Base-by-base conservation (phyloP, 2,329 filamentous ascomycete species). In the Fusarium lyarnte region DNA sequence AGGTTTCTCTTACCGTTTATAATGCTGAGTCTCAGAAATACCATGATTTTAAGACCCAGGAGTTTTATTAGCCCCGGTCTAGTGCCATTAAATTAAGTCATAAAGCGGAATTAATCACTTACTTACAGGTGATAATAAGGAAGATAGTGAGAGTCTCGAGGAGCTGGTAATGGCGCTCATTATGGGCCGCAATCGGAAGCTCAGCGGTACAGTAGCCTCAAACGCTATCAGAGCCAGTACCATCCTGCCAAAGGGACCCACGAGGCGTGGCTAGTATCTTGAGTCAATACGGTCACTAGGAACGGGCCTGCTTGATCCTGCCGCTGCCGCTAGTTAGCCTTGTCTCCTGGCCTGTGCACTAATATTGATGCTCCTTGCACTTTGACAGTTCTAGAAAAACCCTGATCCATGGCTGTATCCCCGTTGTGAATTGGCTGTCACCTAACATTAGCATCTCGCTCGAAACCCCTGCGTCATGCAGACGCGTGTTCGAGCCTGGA, bases 371-470 rank as follows among this genome's bases (percentile, higher is more conserved):
- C 43, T 11, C 25, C 43, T 29, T 46, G 19, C 19, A 46, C 9
- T 29, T 46, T 21, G 14, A 21, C 27, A 21, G 2, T 21, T 3
- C 3, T 7, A 14, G 25, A 27, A 14, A 46, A 46, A 8, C 13
- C 19, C 43, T 46, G 43, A 11, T 46, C 25, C 43, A 8, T 46
- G 43, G 6, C 8, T 16, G 4, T 10, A 11, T 46, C 17, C 23
- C 23, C 0, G 23, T 14, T 16, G 4, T 16, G 19, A n/a, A 10
- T 21, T 46, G 43, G 6, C 13, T 46, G 8, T 5, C 9, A 42
- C 0, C 11, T 4, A 29, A 14, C 19, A 10, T 29, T 8, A 3
- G 42, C 8, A 3, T 21, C 6, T 11, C 19, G 13, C 13, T 7
- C 19, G 6, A 29, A 29, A 2, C 25, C 43, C 43, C 43, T 46